These are phyloP conservation scores for Coemansia sp. DNA, from an alignment of 192 early-diverging fungal genomes.

Conservation along the genomic window DNA sequence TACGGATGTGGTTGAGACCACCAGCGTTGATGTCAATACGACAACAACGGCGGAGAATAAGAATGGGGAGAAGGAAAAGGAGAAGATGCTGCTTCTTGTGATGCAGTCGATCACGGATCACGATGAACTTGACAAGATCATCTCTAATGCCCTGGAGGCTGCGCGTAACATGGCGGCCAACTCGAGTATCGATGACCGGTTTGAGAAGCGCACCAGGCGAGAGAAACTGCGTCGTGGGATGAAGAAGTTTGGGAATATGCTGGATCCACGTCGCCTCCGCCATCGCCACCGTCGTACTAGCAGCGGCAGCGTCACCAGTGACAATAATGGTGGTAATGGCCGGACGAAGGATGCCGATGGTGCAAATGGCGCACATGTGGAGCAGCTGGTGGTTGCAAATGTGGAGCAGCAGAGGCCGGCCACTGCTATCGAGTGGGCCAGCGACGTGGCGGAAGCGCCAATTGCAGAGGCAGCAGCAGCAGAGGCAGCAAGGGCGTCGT, in stretches of 20 bases:
- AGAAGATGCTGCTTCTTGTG: constrained; percentile 33
- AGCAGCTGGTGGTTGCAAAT: neutral
- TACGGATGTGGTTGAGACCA: constrained; percentile 34
- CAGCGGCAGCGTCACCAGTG: neutral
- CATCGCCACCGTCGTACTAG: neutral
- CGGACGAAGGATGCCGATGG: neutral
- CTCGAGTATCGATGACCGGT: constrained; percentile 36
- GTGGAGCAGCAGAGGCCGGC: neutral
- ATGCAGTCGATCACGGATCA: constrained; percentile 39
- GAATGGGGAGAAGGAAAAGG: constrained; percentile 1
- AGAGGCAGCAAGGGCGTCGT: neutral
- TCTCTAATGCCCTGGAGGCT: constrained; percentile 25
- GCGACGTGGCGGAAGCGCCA: constrained; percentile 18
- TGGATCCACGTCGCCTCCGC: constrained; percentile 10
- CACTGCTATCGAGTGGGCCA: constrained; percentile 24
- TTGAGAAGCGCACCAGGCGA: constrained; percentile 27
- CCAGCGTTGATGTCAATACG: constrained; percentile 19
- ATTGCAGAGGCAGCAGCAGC: neutral
- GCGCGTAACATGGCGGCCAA: constrained; percentile 17
- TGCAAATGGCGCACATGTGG: neutral
- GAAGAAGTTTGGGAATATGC: constrained; percentile 39
- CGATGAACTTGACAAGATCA: constrained; percentile 18
- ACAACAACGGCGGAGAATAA: neutral
- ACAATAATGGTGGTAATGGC: neutral
- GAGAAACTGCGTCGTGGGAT: constrained; percentile 43